Percentiles rank a stretch among this genome's conserved stretches.
Evolutionary conservation across 2,329 filamentous ascomycete species (phyloP).

Genomic region (Reticulascus tulasneorum): DNA sequence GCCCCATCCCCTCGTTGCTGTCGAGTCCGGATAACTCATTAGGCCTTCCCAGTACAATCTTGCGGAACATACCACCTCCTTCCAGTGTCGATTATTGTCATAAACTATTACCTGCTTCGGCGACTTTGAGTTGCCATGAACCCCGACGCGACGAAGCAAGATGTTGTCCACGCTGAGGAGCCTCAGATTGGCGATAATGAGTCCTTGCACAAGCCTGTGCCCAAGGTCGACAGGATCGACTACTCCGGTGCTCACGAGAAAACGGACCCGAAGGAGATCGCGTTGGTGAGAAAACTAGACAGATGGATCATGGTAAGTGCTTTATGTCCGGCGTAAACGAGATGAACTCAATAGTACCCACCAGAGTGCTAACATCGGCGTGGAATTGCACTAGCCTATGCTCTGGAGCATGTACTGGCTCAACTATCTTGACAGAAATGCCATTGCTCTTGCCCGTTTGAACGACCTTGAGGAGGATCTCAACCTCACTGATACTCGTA

Average conservation of each 20-base stretch:
- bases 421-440: slow-evolving; percentile 15
- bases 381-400: too few species aligned
- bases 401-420: slow-evolving; percentile 16
- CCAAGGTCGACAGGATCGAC: slow-evolving; percentile 20
- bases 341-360: not conserved
- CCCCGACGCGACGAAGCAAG: too few species aligned
- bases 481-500: slow-evolving; percentile 13
- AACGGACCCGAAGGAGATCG: slow-evolving; percentile 35
- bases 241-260: slow-evolving; percentile 36
- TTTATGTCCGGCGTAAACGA: not conserved
- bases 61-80: too few species aligned
- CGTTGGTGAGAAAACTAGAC: slow-evolving; percentile 36
- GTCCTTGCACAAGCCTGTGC: slow-evolving; percentile 14
- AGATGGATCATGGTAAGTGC: slow-evolving; percentile 30
- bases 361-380: too few species aligned
- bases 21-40: too few species aligned
- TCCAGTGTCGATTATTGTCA: too few species aligned
- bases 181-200: slow-evolving; percentile 14
- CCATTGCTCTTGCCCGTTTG: slow-evolving; percentile 16
- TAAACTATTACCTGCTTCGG: too few species aligned
- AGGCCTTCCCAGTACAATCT: too few species aligned
- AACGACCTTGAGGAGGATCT: slow-evolving; percentile 19
- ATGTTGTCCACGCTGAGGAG: slow-evolving; percentile 9
- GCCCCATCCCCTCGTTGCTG: too few species aligned
- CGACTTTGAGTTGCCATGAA: too few species aligned